Evolutionary conservation across 495 filamentous ascomycete genomes (phyloP), one percentile per base, ranked within the genome.

Genomic region (Sporormia fimetaria): DNA sequence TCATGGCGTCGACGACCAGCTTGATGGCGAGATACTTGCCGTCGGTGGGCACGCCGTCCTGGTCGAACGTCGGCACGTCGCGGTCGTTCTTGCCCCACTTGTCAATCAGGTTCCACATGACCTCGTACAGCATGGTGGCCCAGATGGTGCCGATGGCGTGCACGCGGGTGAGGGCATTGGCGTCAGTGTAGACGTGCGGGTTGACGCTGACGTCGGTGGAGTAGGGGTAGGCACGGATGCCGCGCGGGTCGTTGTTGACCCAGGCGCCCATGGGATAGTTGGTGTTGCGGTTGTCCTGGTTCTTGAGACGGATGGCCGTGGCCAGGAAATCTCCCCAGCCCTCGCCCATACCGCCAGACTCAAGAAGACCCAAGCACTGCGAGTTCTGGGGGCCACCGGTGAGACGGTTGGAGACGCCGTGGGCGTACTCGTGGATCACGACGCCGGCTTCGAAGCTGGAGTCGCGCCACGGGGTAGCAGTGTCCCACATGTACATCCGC

Each of bases 321-420:
- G 64, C 66, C 53, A 64, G 65, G 58, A 69, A 71, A 49, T 74
- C 70, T 18, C 65, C 58, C 70, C 70, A 73, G 28, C 70, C 70
- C 41, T 73, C 70, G 24, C 70, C 68, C 69, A 73, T 69, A 33
- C 70, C 68, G 18, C 67, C 65, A 2, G 63, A 55, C 47, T 74
- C 68, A 9, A 56, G 44, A 2, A 52, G 51, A 27, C 49, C 55
- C 28, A 74, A 58, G 42, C 68, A 73, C 55, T 57, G 58, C 17
- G 63, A 52, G 55, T 67, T 71, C 17, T 59, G 52, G 0, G 70
- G 68, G 6, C 70, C 70, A 22, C 70, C 70, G n/a, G 70, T 74
- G 7, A 74, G 64, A n/a, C 70, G 68, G 50, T 58, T 71, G 14
- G 67, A 71, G 6, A 59, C 42, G 14, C 59, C 59, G 33, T 70